Conservation (phyloP, 2,329 filamentous ascomycete species). For the Cytospora paraplurivora region DNA sequence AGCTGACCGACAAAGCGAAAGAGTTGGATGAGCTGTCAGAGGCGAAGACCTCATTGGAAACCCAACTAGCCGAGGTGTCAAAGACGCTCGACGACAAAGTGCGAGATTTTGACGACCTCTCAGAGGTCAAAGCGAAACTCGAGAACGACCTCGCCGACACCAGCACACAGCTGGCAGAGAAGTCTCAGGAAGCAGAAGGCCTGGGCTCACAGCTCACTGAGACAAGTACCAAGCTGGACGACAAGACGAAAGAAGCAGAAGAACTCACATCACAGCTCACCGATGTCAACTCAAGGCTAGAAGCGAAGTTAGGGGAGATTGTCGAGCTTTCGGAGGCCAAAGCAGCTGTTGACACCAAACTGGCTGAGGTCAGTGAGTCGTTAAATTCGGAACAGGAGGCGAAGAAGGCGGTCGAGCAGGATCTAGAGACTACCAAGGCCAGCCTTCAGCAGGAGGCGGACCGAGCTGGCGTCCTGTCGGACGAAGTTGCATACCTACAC, state of each 20-base stretch:
- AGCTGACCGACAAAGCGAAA: slow-evolving; percentile 9
- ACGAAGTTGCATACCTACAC: slow-evolving; percentile 29
- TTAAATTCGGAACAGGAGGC: not conserved
- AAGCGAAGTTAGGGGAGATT: slow-evolving; percentile 3
- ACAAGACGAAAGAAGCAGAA: slow-evolving; percentile 1
- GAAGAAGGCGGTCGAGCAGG: not conserved
- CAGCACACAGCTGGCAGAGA: slow-evolving; percentile 2
- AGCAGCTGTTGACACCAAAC: slow-evolving; percentile 5
- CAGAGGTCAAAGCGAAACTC: not conserved
- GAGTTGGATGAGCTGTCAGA: not conserved
- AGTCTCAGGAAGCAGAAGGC: slow-evolving; percentile 6
- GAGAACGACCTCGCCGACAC: not conserved
- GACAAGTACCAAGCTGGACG: slow-evolving; percentile 7
- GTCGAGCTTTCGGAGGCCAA: slow-evolving; percentile 5
- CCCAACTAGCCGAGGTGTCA: not conserved
- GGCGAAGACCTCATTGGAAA: not conserved
- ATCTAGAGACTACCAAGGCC: slow-evolving; percentile 32
- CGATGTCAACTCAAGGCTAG: slow-evolving; percentile 5
- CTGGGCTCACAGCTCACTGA: slow-evolving; percentile 6
- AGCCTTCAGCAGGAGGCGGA: slow-evolving; percentile 33
- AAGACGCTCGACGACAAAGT: not conserved
- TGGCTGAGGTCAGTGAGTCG: not conserved
- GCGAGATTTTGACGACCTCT: not conserved
- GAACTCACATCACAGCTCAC: not conserved
- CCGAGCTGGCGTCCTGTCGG: slow-evolving; percentile 32